Evolutionary conservation across 345 rosid genomes (phyloP).

Genomic region (Rhizophora mangle): DNA sequence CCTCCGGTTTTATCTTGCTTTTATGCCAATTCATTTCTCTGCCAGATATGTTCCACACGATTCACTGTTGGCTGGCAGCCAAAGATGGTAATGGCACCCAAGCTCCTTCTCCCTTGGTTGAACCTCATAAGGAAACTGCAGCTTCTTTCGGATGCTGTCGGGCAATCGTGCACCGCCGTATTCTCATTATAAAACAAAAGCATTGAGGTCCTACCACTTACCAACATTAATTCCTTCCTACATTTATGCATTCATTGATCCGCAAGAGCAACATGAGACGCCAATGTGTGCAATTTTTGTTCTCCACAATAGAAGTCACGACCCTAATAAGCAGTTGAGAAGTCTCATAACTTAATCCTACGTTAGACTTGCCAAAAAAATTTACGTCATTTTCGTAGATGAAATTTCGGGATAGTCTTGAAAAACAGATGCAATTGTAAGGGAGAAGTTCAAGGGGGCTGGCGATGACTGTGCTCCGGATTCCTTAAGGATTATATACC

Average conservation of each 20-base stretch:
- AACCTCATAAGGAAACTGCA: neutral
- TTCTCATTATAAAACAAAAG: constrained; percentile 20
- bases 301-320: neutral
- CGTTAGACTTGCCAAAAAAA: too few relatives aligned
- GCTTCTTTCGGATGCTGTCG: neutral
- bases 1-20: too few relatives aligned
- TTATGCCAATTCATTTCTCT: too few relatives aligned
- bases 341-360: neutral
- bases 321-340: neutral
- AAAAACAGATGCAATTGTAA: too few relatives aligned
- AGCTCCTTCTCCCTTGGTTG: neutral
- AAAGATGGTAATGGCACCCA: neutral
- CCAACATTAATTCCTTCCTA: constrained; percentile 6
- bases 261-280: neutral
- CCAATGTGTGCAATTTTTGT: neutral
- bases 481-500: constrained; percentile 2
- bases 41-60: neutral
- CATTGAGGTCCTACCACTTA: constrained; percentile 27
- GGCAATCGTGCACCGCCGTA: neutral
- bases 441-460: neutral
- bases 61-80: constrained; percentile 1
- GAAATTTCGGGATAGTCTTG: too few relatives aligned
- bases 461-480: constrained; percentile 4
- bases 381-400: too few relatives aligned
- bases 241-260: too few relatives aligned